Conservation (phyloP, 768 basidiomycete species). For the Pisolithus tinctorius region DNA sequence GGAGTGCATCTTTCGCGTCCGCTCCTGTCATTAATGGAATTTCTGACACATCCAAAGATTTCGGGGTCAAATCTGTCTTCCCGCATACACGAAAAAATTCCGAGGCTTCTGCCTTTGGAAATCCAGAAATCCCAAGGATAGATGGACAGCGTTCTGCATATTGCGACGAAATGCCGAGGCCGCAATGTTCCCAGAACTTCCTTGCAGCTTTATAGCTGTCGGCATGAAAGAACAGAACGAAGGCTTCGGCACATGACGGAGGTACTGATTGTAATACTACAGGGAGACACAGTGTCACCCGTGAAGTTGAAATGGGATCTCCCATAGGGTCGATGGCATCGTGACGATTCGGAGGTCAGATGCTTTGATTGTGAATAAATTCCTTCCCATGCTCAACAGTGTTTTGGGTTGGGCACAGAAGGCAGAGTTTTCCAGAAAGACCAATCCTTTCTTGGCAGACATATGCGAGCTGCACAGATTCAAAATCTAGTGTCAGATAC, state of each 20-base stretch:
- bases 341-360: slow-evolving; percentile 54
- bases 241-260: slow-evolving; percentile 49
- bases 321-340: slow-evolving; percentile 64
- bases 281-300: neutral
- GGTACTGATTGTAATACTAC: slow-evolving; percentile 20
- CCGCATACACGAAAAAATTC: slow-evolving; percentile 11
- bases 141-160: slow-evolving; percentile 80
- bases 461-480: no score
- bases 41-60: slow-evolving; percentile 33
- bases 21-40: slow-evolving; percentile 64
- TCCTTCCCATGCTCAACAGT: slow-evolving; percentile 69
- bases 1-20: slow-evolving; percentile 80
- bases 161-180: slow-evolving; percentile 83
- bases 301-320: slow-evolving; percentile 12
- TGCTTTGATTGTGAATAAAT: slow-evolving; percentile 52
- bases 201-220: slow-evolving; percentile 62
- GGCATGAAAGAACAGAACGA: slow-evolving; percentile 76
- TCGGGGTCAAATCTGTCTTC: slow-evolving; percentile 47
- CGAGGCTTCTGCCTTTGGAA: slow-evolving; percentile 25
- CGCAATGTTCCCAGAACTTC: slow-evolving; percentile 95
- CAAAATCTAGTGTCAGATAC: no score
- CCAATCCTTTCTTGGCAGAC: slow-evolving; percentile 79
- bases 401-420: slow-evolving; percentile 70
- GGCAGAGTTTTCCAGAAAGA: slow-evolving; percentile 57
- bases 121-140: slow-evolving; percentile 38